phyloP scores from a whole-genome alignment of 495 filamentous ascomycete genomes.

The Podospora sp. region DNA sequence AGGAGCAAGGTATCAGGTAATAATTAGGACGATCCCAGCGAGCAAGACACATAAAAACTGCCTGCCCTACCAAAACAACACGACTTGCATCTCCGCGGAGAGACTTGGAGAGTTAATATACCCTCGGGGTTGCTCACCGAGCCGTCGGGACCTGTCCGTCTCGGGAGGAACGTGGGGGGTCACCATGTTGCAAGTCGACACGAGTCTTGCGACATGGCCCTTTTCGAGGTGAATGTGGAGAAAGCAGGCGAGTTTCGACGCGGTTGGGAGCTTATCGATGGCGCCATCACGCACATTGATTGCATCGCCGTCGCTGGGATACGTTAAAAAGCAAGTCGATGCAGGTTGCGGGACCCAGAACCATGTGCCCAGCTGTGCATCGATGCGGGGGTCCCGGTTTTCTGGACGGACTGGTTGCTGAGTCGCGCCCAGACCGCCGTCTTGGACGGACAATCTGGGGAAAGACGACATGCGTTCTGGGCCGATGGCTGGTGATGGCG shows the following conservation, averaged over 20 bases:
- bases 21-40: constrained; percentile 1
- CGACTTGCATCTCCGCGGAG: constrained; percentile 17
- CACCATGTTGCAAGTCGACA: constrained; percentile 18
- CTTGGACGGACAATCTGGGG: background rate
- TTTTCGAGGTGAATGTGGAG: background rate
- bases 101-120: background rate
- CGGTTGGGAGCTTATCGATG: constrained; percentile 19
- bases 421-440: background rate
- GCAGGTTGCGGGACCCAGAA: background rate
- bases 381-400: constrained; percentile 3
- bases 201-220: constrained; percentile 16
- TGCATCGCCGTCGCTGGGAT: constrained; percentile 6
- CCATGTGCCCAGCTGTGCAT: background rate
- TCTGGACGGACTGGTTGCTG: background rate
- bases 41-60: background rate
- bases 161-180: constrained; percentile 8
- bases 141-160: background rate
- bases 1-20: constrained; percentile 1
- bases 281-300: constrained; percentile 25
- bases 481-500: background rate
- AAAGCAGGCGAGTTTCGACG: background rate
- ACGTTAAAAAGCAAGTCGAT: background rate
- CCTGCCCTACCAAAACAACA: constrained; percentile 9
- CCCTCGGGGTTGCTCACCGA: constrained; percentile 1
- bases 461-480: background rate